These are phyloP conservation scores for Globisporangium alternatum DNA, from an alignment of 352 stramenopile genomes.

Conservation along the genomic window DNA sequence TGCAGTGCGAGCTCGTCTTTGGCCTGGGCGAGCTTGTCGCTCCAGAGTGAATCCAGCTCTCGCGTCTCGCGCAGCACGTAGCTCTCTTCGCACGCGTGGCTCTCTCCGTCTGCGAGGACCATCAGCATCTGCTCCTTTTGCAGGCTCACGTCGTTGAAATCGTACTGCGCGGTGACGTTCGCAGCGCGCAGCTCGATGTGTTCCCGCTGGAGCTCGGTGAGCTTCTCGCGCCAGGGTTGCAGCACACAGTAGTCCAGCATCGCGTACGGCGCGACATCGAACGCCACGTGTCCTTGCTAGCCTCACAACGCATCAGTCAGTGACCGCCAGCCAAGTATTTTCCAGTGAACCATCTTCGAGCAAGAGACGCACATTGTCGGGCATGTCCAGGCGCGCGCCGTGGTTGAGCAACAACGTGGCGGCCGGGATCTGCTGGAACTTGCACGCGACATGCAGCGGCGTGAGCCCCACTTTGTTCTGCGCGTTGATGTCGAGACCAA, in stretches of 20 bases:
- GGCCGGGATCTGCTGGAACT: conserved; percentile 36
- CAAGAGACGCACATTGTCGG: conserved; percentile 34
- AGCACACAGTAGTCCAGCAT: conserved; percentile 43
- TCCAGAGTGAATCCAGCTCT: conserved; percentile 29
- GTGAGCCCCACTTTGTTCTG: conserved; percentile 62
- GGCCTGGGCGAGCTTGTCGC: conserved; percentile 15
- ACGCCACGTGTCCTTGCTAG: conserved; percentile 39
- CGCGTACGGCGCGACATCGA: conserved; percentile 48
- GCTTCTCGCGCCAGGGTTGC: conserved; percentile 22
- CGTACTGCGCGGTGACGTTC: conserved; percentile 14
- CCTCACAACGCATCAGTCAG: neutral
- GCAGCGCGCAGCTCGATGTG: conserved; percentile 20
- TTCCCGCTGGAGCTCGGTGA: conserved; percentile 17
- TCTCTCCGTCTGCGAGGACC: conserved; percentile 38
- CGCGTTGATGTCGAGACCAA: conserved; percentile 28
- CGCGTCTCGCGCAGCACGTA: conserved; percentile 17
- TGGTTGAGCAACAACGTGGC: conserved; percentile 36
- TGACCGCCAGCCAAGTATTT: neutral
- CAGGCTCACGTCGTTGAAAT: conserved; percentile 18
- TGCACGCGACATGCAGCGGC: conserved; percentile 54
- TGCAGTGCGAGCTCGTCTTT: conserved; percentile 21
- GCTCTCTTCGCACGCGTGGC: conserved; percentile 24
- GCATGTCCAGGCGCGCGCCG: conserved; percentile 40
- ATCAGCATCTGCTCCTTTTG: conserved; percentile 28
- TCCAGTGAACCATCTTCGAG: neutral